Percentiles rank a stretch among this genome's conserved stretches.
Evolutionary conservation across 805 yeast genomes (phyloP).

Genomic region (Diddensiella santjacobensis): DNA sequence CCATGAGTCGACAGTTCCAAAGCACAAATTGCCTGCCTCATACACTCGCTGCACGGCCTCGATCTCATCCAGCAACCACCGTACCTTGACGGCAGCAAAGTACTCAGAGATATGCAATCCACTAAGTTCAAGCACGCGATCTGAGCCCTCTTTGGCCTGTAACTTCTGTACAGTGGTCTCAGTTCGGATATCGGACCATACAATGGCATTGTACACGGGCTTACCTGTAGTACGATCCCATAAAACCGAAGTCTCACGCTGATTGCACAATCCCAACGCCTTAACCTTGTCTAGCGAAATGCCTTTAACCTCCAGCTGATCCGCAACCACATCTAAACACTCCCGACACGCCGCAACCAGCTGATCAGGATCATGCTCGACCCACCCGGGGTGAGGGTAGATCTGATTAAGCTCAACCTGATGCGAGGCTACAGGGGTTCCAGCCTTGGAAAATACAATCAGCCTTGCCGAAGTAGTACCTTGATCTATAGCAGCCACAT

Average conservation of each 20-base stretch:
- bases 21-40: slow-evolving; percentile 75
- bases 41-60: slow-evolving; percentile 62
- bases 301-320: slow-evolving; percentile 30
- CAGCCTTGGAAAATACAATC: slow-evolving; percentile 68
- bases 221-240: slow-evolving; percentile 83
- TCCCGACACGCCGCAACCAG: slow-evolving; percentile 74
- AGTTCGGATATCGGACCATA: slow-evolving; percentile 95
- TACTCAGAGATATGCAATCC: slow-evolving; percentile 90
- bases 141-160: slow-evolving; percentile 52
- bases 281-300: slow-evolving; percentile 45
- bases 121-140: slow-evolving; percentile 56
- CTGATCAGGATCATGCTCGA: slow-evolving; percentile 85
- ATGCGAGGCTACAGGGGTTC: slow-evolving; percentile 78
- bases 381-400: slow-evolving; percentile 57
- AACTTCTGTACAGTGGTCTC: slow-evolving; percentile 63
- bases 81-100: slow-evolving; percentile 83
- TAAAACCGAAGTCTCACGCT: slow-evolving; percentile 86
- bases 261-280: slow-evolving; percentile 86
- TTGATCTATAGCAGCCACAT: slow-evolving; percentile 70
- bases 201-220: slow-evolving; percentile 84
- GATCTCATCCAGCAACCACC: slow-evolving; percentile 84
- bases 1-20: slow-evolving; percentile 96
- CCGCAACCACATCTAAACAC: slow-evolving; percentile 50
- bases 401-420: slow-evolving; percentile 75
- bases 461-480: slow-evolving; percentile 93